Evolutionary conservation across 176 grass and related monocot species (phyloP).

Genomic region (Ampelocalamus luodianensis): DNA sequence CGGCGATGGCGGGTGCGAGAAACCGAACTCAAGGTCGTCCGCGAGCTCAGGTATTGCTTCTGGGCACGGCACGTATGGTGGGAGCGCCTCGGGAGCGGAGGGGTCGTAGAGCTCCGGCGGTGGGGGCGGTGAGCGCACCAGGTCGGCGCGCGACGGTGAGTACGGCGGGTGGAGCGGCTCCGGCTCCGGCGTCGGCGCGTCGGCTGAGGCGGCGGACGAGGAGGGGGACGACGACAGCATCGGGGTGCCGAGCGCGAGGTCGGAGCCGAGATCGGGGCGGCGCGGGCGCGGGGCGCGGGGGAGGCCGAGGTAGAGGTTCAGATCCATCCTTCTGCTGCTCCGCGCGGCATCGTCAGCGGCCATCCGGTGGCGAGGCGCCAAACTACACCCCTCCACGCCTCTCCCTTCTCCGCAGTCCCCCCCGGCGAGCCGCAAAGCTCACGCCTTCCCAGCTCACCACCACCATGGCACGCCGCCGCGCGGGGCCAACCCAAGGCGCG

Average conservation of each 20-base stretch:
- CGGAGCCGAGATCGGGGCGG: conserved; percentile 82
- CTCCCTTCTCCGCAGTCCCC: background rate
- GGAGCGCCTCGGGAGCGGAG: conserved; percentile 35
- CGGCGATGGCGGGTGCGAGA: conserved; percentile 37
- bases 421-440: background rate
- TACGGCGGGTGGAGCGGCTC: conserved; percentile 45
- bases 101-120: conserved; percentile 44
- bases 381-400: conserved; percentile 1
- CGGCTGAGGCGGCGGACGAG: conserved; percentile 61
- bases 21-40: conserved; percentile 54
- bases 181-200: conserved; percentile 44
- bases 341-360: conserved; percentile 59
- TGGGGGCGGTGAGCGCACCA: conserved; percentile 45
- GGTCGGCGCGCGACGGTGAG: conserved; percentile 40
- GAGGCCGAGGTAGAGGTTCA: conserved; percentile 96
- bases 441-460: background rate
- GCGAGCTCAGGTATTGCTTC: conserved; percentile 36
- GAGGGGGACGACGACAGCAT: conserved; percentile 58
- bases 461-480: conserved; percentile 10
- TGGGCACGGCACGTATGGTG: conserved; percentile 27
- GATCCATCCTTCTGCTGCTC: conserved; percentile 86
- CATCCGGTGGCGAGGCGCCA: conserved; percentile 44
- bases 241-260: conserved; percentile 79
- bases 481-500: background rate
- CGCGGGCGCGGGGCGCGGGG: conserved; percentile 65